Conservation (phyloP, 768 basidiomycete species). For the Russula sp. region DNA sequence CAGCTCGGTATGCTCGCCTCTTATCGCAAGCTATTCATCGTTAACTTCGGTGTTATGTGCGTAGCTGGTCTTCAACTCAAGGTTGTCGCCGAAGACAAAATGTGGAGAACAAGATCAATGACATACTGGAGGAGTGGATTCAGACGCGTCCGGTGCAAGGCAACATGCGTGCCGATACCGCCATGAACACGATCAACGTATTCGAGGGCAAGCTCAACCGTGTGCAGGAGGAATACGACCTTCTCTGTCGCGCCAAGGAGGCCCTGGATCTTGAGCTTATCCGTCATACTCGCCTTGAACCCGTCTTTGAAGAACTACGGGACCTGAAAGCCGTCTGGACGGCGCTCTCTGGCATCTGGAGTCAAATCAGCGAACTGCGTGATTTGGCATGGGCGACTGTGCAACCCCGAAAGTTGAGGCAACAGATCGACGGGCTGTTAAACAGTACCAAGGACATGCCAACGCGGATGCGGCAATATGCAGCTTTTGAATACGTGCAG, state of each 20-base stretch:
- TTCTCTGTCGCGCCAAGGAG: slow-evolving; percentile 94
- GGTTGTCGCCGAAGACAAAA: slow-evolving; percentile 99
- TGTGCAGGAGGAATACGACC: slow-evolving; percentile 92
- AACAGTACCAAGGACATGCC: slow-evolving; percentile 99
- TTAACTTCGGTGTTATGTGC: not conserved
- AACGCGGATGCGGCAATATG: slow-evolving; percentile 97
- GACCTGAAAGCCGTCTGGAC: slow-evolving; percentile 99
- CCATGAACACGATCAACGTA: slow-evolving; percentile 93
- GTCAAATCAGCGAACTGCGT: slow-evolving; percentile 81
- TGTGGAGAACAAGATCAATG: slow-evolving; percentile 95
- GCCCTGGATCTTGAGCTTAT: slow-evolving; percentile 91
- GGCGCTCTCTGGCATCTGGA: slow-evolving; percentile 96
- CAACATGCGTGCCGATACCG: slow-evolving; percentile 91
- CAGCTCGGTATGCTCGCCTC: slow-evolving; percentile 71
- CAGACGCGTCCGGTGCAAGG: slow-evolving; percentile 95
- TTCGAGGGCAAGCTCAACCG: slow-evolving; percentile 90
- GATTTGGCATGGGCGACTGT: slow-evolving; percentile 90
- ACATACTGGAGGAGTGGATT: slow-evolving; percentile 92
- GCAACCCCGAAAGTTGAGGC: slow-evolving; percentile 91
- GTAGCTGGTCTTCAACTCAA: slow-evolving; percentile 95
- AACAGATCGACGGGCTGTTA: slow-evolving; percentile 88
- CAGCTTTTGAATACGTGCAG: slow-evolving; percentile 97
- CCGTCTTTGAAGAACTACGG: slow-evolving; percentile 90
- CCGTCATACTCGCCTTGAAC: slow-evolving; percentile 86
- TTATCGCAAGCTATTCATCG: not conserved